Evolutionary conservation across 1,284 basidiomycete genomes (phyloP), one percentile per base, ranked within the genome.

Genomic region (Papiliotrema nemorosa): DNA sequence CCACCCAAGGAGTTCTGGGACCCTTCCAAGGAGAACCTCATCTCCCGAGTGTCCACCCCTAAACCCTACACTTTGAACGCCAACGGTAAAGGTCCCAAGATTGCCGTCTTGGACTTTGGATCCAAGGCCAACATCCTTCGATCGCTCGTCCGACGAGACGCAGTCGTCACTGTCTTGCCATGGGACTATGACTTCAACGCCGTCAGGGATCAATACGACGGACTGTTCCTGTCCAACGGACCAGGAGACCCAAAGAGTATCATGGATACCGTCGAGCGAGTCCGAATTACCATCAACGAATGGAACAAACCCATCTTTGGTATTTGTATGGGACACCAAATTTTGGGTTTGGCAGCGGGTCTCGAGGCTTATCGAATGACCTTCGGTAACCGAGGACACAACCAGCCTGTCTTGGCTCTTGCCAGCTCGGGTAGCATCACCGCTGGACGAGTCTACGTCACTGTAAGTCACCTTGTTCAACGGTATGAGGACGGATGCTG

Each of bases 341-440:
- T 98, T 62, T 89, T 98, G 63, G 94, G 96, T 44, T 87, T 98
- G 78, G 94, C 94, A 16, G 93, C 92, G 20, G 96, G 96, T 38
- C 77, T 97, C 55, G 91, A 97, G 66, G 90, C 93, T 6, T 97
- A 97, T 70, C 71, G 80, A 47, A 81, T 81, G 80, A 78, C 78
- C 39, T 97, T 97, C 68, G 93, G 94, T 25, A 97, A 98, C 75
- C 87, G 94, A 64, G 94, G 94, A n/a, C 96, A 98, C 76, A 98
- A 98, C 73, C 94, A 98, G 75, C 94, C 94, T 36, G 94, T 98
- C 16, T 81, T 98, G 31, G 94, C 94, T 22, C 80, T 97, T 48
- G 89, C 90, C 31, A 86, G 84, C 34, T 83, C 88, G 7, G 91
- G 93, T 3, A 90, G 87, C 26, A 92, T 97, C 78, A 88, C 85